Evolutionary conservation across 495 filamentous ascomycete genomes (phyloP), one percentile per base, ranked within the genome.

Genomic region (Aspergillus avenaceus): DNA sequence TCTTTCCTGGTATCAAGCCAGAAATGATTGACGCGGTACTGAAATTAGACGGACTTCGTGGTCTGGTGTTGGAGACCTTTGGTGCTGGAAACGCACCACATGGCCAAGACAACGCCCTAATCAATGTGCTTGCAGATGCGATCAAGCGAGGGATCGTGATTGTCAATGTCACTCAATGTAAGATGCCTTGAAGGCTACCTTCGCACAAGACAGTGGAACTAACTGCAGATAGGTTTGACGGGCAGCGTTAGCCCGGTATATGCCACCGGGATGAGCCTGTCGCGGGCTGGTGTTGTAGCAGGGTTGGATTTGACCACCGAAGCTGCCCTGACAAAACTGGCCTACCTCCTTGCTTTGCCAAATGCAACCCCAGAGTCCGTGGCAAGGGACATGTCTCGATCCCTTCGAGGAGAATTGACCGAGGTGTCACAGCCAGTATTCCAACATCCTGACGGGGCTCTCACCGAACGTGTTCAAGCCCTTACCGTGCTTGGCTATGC

Each of bases 1-100:
- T 98, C 56, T 98, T 97, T 65, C 93, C 93, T 0, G 93, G 93
- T 18, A 96, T 98, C 70, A 86, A 87, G 65, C 90, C 93, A 4
- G 85, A 92, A 56, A 95, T 98, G 90, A 81, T 98, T 12, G 89
- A 95, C 62, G 87, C 85, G 5, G 90, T 98, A 16, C 73, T 97
- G 47, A 75, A 78, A 25, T 66, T 93, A n/a, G 81, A 88, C 4
- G 83, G 84, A 9, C 73, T 98, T 9, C 81, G 85, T 43, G 93
- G 93, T 0, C 69, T 98, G 34, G 84, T 98, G 16, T 74, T 98
- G 22, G 91, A 97, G 74, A 97, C 93, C 0, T 98, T 97, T 66
- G 93, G 93, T 25, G 88, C 91, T 53, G 93, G 93, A 25, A 98
- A 97, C 65, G 89, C 92, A 0, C 93, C 93, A 2, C 84, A 83